Base-by-base conservation (phyloP, 805 yeast genomes). In the Zygosaccharomyces gambellarensis region DNA sequence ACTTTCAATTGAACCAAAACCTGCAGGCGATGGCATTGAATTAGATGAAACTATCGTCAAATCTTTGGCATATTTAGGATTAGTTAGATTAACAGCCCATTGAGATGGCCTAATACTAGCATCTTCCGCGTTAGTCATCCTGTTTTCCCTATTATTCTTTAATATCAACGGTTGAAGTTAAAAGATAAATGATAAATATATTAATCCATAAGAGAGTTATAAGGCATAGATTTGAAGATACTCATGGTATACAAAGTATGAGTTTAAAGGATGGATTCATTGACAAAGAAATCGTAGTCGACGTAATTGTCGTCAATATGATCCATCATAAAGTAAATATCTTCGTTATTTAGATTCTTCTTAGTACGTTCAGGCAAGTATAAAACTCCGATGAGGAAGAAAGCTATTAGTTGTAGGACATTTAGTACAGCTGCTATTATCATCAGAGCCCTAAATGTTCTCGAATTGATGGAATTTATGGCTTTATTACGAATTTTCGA, bases 11-110 rank as follows among this genome's bases (percentile, higher is more conserved):
- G 47, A 43, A 46, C 53, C 46, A 43, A 54, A 65, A 3, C 68
- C 69, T n/a, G 59, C 58, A 17, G 69, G 69, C 4, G 59, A 39
- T 4, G 64, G 60, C 8, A 61, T 22, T 25, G 56, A 45, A 39
- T 47, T 48, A n/a, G 54, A 25, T 8, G 48, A 29, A 5, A 36
- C 49, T 21, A 49, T 46, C 5, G 41, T 32, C 22, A 47, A 28
- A 2, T 39, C 22, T 43, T 57, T 53, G n/a, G 50, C 46, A 47
- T 53, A 51, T 8, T 49, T 39, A 14, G 57, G 28, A 38, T 58
- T 45, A 1, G 49, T 43, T 9, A 58, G 50, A 29, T 58, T 48
- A 2, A 45, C 9, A 2, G 54, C 61, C 61, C 61, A 58, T 21
- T 58, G 51, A 14, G 49, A 48, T 8, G 53, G 43, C 46, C 47